A percentile compares a stretch with the other conserved stretches of the same genome.
Evolutionary conservation across 768 basidiomycete species (phyloP).

Genomic region (Tricholoma bakamatsutake): DNA sequence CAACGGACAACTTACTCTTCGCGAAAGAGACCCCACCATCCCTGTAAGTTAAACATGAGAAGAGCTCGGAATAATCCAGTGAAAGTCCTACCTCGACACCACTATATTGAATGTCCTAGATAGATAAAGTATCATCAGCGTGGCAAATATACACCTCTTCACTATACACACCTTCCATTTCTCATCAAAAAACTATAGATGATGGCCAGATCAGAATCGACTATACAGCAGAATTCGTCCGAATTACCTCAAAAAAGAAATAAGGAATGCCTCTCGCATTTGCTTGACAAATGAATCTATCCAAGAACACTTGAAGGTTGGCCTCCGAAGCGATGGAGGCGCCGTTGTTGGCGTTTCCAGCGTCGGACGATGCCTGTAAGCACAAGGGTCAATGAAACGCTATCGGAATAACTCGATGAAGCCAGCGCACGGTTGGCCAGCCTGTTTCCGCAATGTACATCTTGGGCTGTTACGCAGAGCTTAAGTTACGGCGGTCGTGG

Average conservation of each 20-base stretch:
- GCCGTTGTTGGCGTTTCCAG: constrained; percentile 56
- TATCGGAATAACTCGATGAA: not conserved
- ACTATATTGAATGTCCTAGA: constrained; percentile 54
- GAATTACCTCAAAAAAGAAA: constrained; percentile 76
- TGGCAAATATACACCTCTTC: not conserved
- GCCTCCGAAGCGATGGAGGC: constrained; percentile 52
- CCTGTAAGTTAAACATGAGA: constrained; percentile 14
- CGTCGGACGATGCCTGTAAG: constrained; percentile 49
- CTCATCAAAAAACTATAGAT: constrained; percentile 65
- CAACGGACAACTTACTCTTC: constrained; percentile 29
- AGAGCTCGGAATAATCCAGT: not conserved
- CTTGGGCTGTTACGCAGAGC: constrained; percentile 36
- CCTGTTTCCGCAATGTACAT: constrained; percentile 96
- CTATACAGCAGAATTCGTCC: not conserved
- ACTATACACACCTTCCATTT: constrained; percentile 58
- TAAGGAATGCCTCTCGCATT: constrained; percentile 73
- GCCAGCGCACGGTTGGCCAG: constrained; percentile 53
- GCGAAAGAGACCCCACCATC: constrained; percentile 45
- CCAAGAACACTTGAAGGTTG: constrained; percentile 72
- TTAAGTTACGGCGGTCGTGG: not conserved
- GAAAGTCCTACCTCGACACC: constrained; percentile 53
- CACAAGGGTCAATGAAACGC: not conserved
- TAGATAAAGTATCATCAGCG: not conserved
- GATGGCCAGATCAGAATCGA: not conserved
- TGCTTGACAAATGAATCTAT: constrained; percentile 87